Evolutionary conservation across 2,329 filamentous ascomycete genomes (phyloP).

Genomic region (Colletotrichum melonis): DNA sequence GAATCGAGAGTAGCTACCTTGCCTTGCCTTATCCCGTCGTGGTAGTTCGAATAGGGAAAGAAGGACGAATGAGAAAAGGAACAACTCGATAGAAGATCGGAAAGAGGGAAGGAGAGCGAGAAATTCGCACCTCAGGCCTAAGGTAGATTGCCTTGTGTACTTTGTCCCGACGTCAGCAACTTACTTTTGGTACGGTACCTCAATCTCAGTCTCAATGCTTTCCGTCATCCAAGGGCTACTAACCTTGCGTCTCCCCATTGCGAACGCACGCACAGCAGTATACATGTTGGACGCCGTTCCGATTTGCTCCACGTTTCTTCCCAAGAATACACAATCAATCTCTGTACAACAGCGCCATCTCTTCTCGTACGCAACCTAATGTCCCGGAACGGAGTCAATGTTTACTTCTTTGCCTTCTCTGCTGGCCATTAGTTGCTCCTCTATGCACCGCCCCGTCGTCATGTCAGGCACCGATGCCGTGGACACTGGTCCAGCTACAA

Average conservation of each 20-base stretch:
- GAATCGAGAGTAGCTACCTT: not conserved
- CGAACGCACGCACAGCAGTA: not conserved
- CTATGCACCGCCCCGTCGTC: slow-evolving; percentile 20
- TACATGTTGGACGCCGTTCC: slow-evolving; percentile 1
- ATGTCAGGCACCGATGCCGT: slow-evolving; percentile 28
- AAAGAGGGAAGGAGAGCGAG: not conserved
- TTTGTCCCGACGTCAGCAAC: not conserved
- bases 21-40: not conserved
- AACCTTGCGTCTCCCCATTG: not conserved
- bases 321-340: not conserved
- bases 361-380: slow-evolving; percentile 1
- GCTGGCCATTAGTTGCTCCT: slow-evolving; percentile 1
- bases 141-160: not conserved
- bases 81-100: not conserved
- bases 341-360: not conserved
- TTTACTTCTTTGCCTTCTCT: slow-evolving; percentile 3
- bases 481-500: slow-evolving; percentile 8
- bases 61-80: not conserved
- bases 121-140: not conserved
- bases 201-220: not conserved
- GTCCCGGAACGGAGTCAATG: not conserved
- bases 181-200: not conserved
- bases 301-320: not conserved
- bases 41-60: not conserved
- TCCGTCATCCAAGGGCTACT: no score